Percentiles rank a stretch among this genome's conserved stretches.
Conservation (phyloP, 768 basidiomycete species). For the Lactarius vividus region DNA sequence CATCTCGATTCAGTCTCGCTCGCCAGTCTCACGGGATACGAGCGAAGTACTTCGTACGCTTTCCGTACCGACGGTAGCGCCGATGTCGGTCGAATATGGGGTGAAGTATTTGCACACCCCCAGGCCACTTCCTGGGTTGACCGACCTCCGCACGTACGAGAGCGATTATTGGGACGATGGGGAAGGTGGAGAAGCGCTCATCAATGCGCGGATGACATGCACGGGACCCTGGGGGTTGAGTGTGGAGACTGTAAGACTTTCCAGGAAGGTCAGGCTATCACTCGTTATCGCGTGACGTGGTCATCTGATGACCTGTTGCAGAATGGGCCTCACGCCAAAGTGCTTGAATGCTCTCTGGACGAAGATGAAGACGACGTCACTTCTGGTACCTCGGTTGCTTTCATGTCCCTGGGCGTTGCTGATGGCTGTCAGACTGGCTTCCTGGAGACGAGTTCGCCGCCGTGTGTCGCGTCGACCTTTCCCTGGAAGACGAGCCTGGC, state of each 20-base stretch:
- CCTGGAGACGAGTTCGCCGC: constrained; percentile 64
- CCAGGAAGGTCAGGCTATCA: constrained; percentile 44
- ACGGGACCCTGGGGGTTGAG: constrained; percentile 54
- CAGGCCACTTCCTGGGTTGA: constrained; percentile 43
- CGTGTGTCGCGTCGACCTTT: constrained; percentile 50
- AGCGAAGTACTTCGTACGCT: constrained; percentile 70
- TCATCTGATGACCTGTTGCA: constrained; percentile 27
- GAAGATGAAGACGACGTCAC: constrained; percentile 42
- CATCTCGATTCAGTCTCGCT: constrained; percentile 69
- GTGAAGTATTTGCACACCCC: constrained; percentile 52
- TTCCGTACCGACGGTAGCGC: constrained; percentile 59
- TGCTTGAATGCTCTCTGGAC: constrained; percentile 55
- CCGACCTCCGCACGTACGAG: constrained; percentile 55
- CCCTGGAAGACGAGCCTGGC: constrained; percentile 40
- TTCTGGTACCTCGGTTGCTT: constrained; percentile 37
- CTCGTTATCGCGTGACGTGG: not conserved
- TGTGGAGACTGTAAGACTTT: constrained; percentile 49
- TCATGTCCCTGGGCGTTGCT: constrained; percentile 2
- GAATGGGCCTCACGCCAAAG: constrained; percentile 45
- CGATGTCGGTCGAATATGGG: constrained; percentile 54
- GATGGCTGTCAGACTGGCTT: constrained; percentile 48
- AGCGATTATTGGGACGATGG: constrained; percentile 50
- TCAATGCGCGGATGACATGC: constrained; percentile 52
- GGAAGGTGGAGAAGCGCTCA: constrained; percentile 54
- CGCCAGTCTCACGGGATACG: constrained; percentile 33